phyloP scores from a whole-genome alignment of 306 rosid genomes.

The Luffa acutangula region DNA sequence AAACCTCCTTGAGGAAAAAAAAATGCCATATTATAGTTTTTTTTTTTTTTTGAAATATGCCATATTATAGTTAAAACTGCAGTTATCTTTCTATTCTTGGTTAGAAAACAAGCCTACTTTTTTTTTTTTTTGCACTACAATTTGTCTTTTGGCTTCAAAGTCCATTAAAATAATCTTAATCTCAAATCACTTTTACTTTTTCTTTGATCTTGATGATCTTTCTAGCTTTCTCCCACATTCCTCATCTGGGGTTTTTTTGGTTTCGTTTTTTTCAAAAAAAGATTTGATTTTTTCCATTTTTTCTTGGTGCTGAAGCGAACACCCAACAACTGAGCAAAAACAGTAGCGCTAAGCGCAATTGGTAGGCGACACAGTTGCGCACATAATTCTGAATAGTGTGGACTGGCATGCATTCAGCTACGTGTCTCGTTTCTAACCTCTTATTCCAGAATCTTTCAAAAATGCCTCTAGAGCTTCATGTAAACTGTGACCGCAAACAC shows the following conservation, averaged over 20 bases:
- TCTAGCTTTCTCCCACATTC: neutral
- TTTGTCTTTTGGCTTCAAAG: neutral
- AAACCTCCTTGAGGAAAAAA: neutral
- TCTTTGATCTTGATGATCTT: neutral
- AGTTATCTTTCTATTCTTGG: neutral
- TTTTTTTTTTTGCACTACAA: neutral
- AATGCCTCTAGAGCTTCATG: constrained; percentile 17
- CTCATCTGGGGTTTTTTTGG: neutral
- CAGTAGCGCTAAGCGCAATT: constrained; percentile 3
- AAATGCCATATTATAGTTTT: no score
- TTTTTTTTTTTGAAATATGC: no score
- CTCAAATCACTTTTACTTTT: neutral
- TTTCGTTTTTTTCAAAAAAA: neutral
- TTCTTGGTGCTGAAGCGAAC: neutral
- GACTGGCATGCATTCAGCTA: constrained; percentile 31
- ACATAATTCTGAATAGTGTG: neutral
- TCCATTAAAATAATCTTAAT: neutral
- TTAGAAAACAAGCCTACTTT: neutral
- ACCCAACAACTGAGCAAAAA: neutral
- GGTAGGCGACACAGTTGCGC: neutral
- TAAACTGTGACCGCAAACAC: constrained; percentile 12
- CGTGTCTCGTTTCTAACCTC: constrained; percentile 58
- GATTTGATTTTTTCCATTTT: neutral
- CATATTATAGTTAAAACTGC: neutral
- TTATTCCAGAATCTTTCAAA: constrained; percentile 19